phyloP scores from a whole-genome alignment of 2,329 filamentous ascomycete genomes.

The Hymenoscyphus fraxineus region DNA sequence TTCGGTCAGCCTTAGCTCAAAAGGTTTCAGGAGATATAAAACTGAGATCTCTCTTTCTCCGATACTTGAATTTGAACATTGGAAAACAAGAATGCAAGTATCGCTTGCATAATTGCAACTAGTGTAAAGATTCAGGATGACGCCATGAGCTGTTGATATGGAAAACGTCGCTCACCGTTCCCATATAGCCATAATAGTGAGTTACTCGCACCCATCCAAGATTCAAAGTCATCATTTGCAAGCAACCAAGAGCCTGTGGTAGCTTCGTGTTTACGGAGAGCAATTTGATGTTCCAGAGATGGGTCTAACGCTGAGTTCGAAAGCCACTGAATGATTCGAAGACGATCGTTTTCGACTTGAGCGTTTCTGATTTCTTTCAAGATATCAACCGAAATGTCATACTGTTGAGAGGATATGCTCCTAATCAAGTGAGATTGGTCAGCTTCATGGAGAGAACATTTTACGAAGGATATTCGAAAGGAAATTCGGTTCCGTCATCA shows the following conservation, averaged over 20 bases:
- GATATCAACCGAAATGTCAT: neutral
- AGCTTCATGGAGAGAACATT: neutral
- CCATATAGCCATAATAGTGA: constrained; percentile 20
- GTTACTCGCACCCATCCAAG: constrained; percentile 6
- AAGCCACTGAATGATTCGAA: neutral
- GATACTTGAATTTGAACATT: too few relatives aligned
- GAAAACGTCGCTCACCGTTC: constrained; percentile 5
- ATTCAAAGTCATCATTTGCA: constrained; percentile 6
- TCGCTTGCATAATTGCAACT: too few relatives aligned
- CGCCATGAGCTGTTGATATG: neutral
- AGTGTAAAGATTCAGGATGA: too few relatives aligned
- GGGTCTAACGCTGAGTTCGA: neutral
- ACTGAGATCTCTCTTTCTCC: too few relatives aligned
- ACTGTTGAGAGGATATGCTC: neutral
- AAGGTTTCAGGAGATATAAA: too few relatives aligned
- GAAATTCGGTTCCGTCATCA: too few relatives aligned
- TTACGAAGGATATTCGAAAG: too few relatives aligned
- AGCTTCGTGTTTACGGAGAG: constrained; percentile 10
- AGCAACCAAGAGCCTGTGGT: constrained; percentile 19
- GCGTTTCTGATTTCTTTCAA: neutral
- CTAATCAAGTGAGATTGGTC: neutral
- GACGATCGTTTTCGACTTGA: neutral
- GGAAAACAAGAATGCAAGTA: too few relatives aligned
- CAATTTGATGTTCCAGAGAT: constrained; percentile 17
- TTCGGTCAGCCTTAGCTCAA: too few relatives aligned